Evolutionary conservation across 352 stramenopile genomes (phyloP).

Genomic region (Globisporangium paddicum): DNA sequence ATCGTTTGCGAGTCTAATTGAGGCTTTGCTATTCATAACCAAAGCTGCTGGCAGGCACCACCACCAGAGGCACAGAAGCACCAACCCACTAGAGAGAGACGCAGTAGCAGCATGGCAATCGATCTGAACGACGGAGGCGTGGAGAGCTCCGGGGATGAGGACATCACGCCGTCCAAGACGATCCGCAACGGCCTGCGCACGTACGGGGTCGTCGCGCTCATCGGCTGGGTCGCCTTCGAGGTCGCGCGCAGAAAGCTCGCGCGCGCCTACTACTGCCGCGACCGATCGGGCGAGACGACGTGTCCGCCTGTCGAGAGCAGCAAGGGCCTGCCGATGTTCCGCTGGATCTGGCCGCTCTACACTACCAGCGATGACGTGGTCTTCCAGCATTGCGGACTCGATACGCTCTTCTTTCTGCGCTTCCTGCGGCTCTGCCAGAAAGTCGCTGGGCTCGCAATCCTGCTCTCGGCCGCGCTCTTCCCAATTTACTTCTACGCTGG

Average conservation of each 20-base stretch:
- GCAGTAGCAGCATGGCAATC: background rate
- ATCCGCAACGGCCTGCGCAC: slow-evolving; percentile 57
- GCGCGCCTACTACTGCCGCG: slow-evolving; percentile 72
- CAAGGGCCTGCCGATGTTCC: slow-evolving; percentile 32
- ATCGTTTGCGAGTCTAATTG: background rate
- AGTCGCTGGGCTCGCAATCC: slow-evolving; percentile 45
- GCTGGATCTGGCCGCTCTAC: slow-evolving; percentile 57
- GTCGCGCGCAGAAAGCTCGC: slow-evolving; percentile 47
- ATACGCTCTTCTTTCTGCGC: slow-evolving; percentile 78
- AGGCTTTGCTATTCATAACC: background rate
- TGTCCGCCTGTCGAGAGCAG: slow-evolving; percentile 34
- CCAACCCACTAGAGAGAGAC: too few relatives aligned
- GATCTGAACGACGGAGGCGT: background rate
- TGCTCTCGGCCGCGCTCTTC: slow-evolving; percentile 64
- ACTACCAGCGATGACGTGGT: slow-evolving; percentile 61
- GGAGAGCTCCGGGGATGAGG: slow-evolving; percentile 5
- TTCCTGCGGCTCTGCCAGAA: slow-evolving; percentile 74
- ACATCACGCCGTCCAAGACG: slow-evolving; percentile 60
- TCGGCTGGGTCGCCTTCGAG: slow-evolving; percentile 68
- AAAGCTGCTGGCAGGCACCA: background rate
- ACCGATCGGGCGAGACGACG: slow-evolving; percentile 49
- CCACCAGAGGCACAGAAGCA: background rate
- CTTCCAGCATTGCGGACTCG: slow-evolving; percentile 64
- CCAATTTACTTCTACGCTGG: slow-evolving; percentile 74
- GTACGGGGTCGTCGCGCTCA: slow-evolving; percentile 62